Conservation (phyloP, 1,284 basidiomycete genomes). For the Fomitopsis pinicola region DNA sequence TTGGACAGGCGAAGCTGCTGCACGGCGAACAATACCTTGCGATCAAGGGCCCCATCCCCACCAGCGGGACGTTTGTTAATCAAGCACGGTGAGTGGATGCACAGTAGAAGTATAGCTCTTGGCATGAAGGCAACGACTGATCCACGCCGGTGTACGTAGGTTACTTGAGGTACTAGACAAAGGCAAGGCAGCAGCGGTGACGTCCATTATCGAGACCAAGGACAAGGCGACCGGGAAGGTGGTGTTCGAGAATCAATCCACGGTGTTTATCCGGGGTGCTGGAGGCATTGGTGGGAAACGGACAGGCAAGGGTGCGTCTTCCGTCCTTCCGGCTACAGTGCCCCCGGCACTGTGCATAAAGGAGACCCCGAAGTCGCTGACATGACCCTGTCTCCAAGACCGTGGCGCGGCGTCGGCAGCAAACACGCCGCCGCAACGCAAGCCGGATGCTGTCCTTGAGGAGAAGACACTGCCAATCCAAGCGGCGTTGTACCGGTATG, state of each 20-base stretch:
- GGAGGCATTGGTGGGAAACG: conserved; percentile 96
- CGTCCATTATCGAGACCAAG: conserved; percentile 72
- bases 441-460: conserved; percentile 82
- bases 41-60: conserved; percentile 87
- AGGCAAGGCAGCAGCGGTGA: conserved; percentile 90
- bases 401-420: conserved; percentile 86
- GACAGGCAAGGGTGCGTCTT: conserved; percentile 62
- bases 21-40: conserved; percentile 97
- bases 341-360: background rate
- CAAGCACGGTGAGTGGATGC: conserved; percentile 53
- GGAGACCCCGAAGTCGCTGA: background rate
- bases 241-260: conserved; percentile 92
- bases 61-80: conserved; percentile 80
- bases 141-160: conserved; percentile 30
- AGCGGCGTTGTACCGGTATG: conserved; percentile 86
- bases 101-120: background rate
- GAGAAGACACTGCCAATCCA: conserved; percentile 83
- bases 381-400: conserved; percentile 43
- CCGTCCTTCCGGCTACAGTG: background rate
- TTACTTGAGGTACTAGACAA: conserved; percentile 82
- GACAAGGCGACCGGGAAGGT: conserved; percentile 78
- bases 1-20: conserved; percentile 81
- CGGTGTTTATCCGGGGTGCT: conserved; percentile 89
- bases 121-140: background rate
- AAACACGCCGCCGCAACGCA: conserved; percentile 81